Percentiles rank a stretch among this genome's conserved stretches.
Evolutionary conservation across 164 flowering plant species (phyloP).

Genomic region (Vitis labrusca): DNA sequence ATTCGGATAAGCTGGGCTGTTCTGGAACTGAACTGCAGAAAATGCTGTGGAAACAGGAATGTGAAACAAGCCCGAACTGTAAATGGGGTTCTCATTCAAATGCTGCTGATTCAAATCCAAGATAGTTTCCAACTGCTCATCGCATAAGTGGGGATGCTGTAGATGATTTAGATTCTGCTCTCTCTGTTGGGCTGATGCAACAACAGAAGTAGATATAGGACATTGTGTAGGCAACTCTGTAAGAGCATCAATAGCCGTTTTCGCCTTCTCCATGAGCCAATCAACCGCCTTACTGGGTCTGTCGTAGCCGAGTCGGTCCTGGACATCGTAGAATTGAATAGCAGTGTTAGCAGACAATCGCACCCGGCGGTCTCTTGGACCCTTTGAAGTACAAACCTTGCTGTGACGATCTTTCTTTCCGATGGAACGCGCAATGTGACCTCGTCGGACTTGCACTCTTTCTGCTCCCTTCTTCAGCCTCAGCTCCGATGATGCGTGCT

Average conservation of each 20-base stretch:
- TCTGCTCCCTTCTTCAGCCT: too few species aligned
- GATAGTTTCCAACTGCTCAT: not conserved
- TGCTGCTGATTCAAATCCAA: not conserved
- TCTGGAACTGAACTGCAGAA: not conserved
- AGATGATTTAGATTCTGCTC: too few species aligned
- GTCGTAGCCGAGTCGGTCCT: slow-evolving; percentile 23
- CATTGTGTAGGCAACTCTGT: not conserved
- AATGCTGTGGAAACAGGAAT: not conserved
- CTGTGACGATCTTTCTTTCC: slow-evolving; percentile 13
- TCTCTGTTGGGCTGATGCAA: too few species aligned
- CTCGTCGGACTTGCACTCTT: too few species aligned
- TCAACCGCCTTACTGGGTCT: slow-evolving; percentile 22
- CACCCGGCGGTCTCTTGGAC: slow-evolving; percentile 17
- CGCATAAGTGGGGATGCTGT: too few species aligned
- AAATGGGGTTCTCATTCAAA: not conserved
- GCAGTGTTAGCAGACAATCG: slow-evolving; percentile 20
- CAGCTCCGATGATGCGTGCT: too few species aligned
- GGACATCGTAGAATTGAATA: slow-evolving; percentile 20
- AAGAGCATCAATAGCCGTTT: slow-evolving; percentile 12
- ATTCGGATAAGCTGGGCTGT: not conserved
- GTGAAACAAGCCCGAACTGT: not conserved
- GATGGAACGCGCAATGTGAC: too few species aligned
- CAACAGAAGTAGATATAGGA: too few species aligned
- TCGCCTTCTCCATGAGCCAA: slow-evolving; percentile 20
- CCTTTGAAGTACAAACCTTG: slow-evolving; percentile 16